A percentile compares a stretch with the other conserved stretches of the same genome.
Evolutionary conservation across 306 rosid genomes (phyloP).

Genomic region (Castanopsis chinensis): DNA sequence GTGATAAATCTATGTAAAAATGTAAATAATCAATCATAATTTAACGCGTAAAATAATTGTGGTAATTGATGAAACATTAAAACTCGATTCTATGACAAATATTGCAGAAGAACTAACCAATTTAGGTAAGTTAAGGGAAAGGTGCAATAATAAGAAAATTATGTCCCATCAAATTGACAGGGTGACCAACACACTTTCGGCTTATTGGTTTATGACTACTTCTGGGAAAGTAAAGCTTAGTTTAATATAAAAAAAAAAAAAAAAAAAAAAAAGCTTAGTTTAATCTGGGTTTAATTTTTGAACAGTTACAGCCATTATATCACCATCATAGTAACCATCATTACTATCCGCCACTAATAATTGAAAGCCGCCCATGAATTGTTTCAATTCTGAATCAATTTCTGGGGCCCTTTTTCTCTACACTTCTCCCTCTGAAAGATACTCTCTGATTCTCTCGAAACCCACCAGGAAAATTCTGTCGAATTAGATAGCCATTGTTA

Average conservation of each 20-base stretch:
- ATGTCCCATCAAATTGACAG: not conserved
- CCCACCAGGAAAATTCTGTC: not conserved
- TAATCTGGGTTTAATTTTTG: conserved; percentile 22
- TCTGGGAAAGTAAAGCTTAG: not conserved
- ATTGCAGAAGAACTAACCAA: not conserved
- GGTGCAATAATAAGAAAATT: not conserved
- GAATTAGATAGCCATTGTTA: no score
- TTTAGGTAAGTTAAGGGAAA: conserved; percentile 8
- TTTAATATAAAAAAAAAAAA: no score
- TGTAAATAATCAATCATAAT: rapidly evolving
- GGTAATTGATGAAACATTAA: no score
- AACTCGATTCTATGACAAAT: not conserved
- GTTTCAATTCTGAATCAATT: conserved; percentile 31
- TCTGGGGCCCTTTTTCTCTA: conserved; percentile 31
- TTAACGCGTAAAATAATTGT: no score
- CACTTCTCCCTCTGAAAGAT: not conserved
- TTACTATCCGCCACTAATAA: conserved; percentile 5
- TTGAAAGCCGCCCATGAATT: conserved; percentile 21
- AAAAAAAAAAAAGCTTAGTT: conserved; percentile 13
- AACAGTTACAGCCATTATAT: conserved; percentile 5
- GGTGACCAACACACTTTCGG: not conserved
- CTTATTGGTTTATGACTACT: conserved; percentile 6
- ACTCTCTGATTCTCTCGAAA: conserved; percentile 13
- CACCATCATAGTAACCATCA: conserved; percentile 24
- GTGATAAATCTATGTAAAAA: rapidly evolving